Base-by-base conservation (phyloP, 768 basidiomycete species). In the Hericium coralloides region DNA sequence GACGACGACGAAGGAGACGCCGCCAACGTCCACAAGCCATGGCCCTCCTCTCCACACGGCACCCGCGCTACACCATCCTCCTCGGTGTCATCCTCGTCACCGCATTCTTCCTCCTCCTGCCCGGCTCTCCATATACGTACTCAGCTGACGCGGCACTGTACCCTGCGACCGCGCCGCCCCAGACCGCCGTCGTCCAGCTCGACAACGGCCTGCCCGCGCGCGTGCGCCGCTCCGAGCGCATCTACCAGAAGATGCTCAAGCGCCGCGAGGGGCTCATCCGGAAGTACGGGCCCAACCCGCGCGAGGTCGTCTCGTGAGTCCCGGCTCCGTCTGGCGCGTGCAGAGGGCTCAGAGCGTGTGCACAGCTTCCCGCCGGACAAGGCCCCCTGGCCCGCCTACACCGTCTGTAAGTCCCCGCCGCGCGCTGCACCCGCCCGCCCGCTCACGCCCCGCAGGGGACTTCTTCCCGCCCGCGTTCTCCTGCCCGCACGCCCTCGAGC, bases 391-490 rank as follows among this genome's bases (percentile, higher is more conserved):
- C 61, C 61, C 18, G 52, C 61, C 2, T 62, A 62, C 55, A 62
- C 61, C 17, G 56, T 60, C 17, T 62, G 61, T 63, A 43, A 37
- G 59, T 60, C 9, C 14, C 26, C 23, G 18, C 38, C 17, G 6
- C 10, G 5, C 12, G n/a, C 22, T 25, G 37, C 31, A 7, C 6
- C 12, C 26, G 18, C 26, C 36, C 15, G 15, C 49, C 17, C 37
- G 5, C 36, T 49, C 22, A 18, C 20, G 6, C 26, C 6, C 26
- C 26, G 20, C 51, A 74, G 72, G 76, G 76, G 78, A 77, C 60
- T 79, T 79, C 58, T 78, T 78, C 53, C 69, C 71, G 18, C 69
- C 77, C 0, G 62, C 74, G 0, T 79, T 74, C 58, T 66, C 70
- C 31, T 77, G 77, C 62, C 76, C 77, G 20, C 75, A 77, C 58